Evolutionary conservation across 1,284 basidiomycete genomes (phyloP).

Genomic region (Cryptococcus hybrid): DNA sequence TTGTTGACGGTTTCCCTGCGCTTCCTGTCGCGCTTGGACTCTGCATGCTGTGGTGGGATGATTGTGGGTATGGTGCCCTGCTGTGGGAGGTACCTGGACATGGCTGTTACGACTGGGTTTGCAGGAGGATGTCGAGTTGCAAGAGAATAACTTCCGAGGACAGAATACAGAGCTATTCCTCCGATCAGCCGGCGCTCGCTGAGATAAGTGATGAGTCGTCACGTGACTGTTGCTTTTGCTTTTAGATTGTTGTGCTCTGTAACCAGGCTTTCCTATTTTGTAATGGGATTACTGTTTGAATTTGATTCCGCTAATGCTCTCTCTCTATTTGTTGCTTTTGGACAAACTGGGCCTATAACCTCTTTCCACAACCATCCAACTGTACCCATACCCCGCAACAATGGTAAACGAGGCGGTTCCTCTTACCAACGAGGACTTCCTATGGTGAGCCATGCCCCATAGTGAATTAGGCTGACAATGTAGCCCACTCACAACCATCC

Average conservation of each 20-base stretch:
- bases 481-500: slow-evolving; percentile 38
- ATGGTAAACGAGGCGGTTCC: slow-evolving; percentile 15
- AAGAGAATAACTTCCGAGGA: not conserved
- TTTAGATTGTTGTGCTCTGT: too few species aligned
- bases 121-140: not conserved
- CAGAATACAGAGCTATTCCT: not conserved
- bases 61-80: slow-evolving; percentile 26
- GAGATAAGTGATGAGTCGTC: too few species aligned
- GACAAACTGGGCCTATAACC: too few species aligned
- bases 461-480: too few species aligned
- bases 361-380: too few species aligned
- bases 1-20: slow-evolving; percentile 54
- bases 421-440: slow-evolving; percentile 10
- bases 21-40: slow-evolving; percentile 54
- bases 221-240: too few species aligned
- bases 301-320: too few species aligned
- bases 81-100: slow-evolving; percentile 8
- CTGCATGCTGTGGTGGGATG: slow-evolving; percentile 37
- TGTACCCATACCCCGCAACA: not conserved
- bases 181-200: too few species aligned
- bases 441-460: slow-evolving; percentile 7
- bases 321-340: too few species aligned
- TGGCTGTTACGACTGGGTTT: not conserved
- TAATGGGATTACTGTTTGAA: too few species aligned
- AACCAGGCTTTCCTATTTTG: too few species aligned